phyloP scores from a whole-genome alignment of 78 protist genomes.

The Dictyostelium citrinum region DNA sequence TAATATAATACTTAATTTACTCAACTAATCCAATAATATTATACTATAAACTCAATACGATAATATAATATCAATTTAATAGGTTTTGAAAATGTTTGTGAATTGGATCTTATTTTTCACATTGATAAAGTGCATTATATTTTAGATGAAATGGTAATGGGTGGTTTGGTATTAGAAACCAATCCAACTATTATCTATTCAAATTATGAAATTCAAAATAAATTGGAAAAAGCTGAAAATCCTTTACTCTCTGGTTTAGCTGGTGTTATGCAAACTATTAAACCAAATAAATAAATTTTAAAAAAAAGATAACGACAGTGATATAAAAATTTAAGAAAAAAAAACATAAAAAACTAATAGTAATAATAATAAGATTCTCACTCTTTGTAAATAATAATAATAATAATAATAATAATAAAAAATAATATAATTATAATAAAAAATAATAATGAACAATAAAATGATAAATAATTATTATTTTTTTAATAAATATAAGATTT shows the following conservation, averaged over 20 bases:
- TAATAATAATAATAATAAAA: neutral
- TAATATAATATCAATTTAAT: too few relatives aligned
- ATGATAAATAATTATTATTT: neutral
- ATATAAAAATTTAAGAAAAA: too few relatives aligned
- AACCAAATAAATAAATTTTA: neutral
- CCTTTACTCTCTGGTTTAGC: slow-evolving; percentile 34
- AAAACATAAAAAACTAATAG: neutral
- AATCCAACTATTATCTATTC: slow-evolving; percentile 74
- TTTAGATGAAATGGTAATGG: slow-evolving; percentile 97
- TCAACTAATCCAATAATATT: too few relatives aligned
- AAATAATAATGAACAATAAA: neutral
- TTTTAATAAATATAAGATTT: neutral
- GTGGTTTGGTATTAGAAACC: slow-evolving; percentile 97
- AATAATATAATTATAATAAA: neutral
- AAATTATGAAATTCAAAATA: slow-evolving; percentile 48
- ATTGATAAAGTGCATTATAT: slow-evolving; percentile 94
- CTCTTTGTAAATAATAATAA: too few relatives aligned
- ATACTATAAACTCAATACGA: too few relatives aligned
- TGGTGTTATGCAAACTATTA: neutral
- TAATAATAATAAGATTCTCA: neutral
- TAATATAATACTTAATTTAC: neutral
- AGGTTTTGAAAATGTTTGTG: slow-evolving; percentile 97
- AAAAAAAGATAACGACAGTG: neutral
- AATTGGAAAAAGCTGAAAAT: slow-evolving; percentile 77
- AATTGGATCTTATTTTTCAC: slow-evolving; percentile 96